Evolutionary conservation across 2,329 filamentous ascomycete genomes (phyloP).

Genomic region (Eutypella sp.): DNA sequence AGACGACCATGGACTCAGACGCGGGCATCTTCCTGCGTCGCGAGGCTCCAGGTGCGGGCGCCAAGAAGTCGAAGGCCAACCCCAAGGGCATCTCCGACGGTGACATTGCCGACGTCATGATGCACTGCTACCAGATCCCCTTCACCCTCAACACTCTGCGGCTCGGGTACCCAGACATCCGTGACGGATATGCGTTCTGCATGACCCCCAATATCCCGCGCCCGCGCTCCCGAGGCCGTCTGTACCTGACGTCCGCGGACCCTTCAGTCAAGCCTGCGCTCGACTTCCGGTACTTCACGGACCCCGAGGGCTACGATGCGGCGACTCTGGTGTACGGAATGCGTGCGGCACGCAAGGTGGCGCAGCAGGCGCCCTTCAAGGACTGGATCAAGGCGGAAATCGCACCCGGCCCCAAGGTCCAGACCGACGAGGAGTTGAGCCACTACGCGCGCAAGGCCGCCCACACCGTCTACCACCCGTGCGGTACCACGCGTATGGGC

Average conservation of each 20-base stretch:
- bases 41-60: slow-evolving; percentile 63
- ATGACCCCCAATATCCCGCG: slow-evolving; percentile 91
- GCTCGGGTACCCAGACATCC: slow-evolving; percentile 60
- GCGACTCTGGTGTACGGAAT: slow-evolving; percentile 75
- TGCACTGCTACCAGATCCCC: slow-evolving; percentile 95
- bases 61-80: slow-evolving; percentile 43
- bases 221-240: slow-evolving; percentile 68
- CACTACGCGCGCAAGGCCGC: slow-evolving; percentile 77
- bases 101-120: slow-evolving; percentile 81
- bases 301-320: slow-evolving; percentile 79
- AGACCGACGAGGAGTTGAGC: slow-evolving; percentile 73
- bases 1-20: slow-evolving; percentile 89
- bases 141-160: slow-evolving; percentile 82
- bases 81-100: slow-evolving; percentile 56
- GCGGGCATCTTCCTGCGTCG: slow-evolving; percentile 84
- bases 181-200: slow-evolving; percentile 80
- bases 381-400: slow-evolving; percentile 80
- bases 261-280: slow-evolving; percentile 74
- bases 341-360: slow-evolving; percentile 71
- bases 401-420: slow-evolving; percentile 67
- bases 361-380: slow-evolving; percentile 70
- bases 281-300: slow-evolving; percentile 87
- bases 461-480: slow-evolving; percentile 87
- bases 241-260: slow-evolving; percentile 73
- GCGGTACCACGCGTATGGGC: slow-evolving; percentile 88